These are phyloP conservation scores for Globisporangium acanthophoron DNA, from an alignment of 352 stramenopile species.

Conservation along the genomic window DNA sequence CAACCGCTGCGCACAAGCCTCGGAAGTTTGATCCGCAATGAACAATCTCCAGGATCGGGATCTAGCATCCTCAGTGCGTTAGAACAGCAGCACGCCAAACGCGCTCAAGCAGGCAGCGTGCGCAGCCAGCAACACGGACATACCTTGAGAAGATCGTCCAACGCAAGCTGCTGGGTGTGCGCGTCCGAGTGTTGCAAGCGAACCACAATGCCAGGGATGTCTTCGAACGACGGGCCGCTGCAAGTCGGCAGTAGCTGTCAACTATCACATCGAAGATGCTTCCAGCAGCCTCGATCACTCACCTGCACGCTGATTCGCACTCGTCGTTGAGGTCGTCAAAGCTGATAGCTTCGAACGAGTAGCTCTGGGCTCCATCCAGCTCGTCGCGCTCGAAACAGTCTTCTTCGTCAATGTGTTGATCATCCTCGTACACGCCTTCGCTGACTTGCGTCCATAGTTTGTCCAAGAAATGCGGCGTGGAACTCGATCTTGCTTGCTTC, in stretches of 20 bases:
- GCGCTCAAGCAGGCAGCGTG: background rate
- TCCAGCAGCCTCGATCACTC: background rate
- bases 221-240: conserved; percentile 12
- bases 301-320: conserved; percentile 35
- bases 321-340: conserved; percentile 42
- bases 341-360: conserved; percentile 31
- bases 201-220: conserved; percentile 10
- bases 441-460: conserved; percentile 2
- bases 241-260: background rate
- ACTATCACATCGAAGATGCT: no score
- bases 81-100: background rate
- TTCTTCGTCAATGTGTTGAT: background rate
- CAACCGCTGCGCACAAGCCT: conserved; percentile 21
- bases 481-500: no score
- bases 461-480: conserved; percentile 4
- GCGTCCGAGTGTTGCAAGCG: conserved; percentile 2
- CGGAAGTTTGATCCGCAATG: conserved; percentile 40
- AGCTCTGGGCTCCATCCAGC: conserved; percentile 10
- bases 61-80: conserved; percentile 16
- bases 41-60: conserved; percentile 44
- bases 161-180: conserved; percentile 1
- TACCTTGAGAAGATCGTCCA: conserved; percentile 14
- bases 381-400: background rate
- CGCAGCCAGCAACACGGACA: background rate
- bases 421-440: background rate